Evolutionary conservation across 108 stramenopile genomes (phyloP).

Genomic region (Fistulifera solaris): DNA sequence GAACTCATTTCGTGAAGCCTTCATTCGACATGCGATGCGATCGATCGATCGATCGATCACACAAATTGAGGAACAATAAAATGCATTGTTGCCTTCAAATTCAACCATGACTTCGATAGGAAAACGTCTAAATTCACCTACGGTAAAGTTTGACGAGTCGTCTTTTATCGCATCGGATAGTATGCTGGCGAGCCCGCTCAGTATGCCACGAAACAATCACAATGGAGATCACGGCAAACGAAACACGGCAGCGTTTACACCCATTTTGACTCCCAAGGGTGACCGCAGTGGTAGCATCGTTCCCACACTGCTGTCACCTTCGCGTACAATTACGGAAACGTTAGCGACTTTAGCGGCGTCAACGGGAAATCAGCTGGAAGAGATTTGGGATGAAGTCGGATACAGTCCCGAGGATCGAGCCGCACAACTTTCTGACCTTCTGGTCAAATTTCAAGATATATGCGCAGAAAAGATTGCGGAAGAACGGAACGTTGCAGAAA

Average conservation of each 20-base stretch:
- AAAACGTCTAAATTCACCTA: neutral
- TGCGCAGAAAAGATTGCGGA: conserved; percentile 68
- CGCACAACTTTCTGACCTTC: conserved; percentile 58
- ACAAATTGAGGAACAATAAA: too few species aligned
- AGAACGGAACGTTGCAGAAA: conserved; percentile 62
- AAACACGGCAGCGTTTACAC: neutral
- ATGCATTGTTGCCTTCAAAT: too few species aligned
- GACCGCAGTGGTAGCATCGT: conserved; percentile 7
- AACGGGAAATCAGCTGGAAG: conserved; percentile 60
- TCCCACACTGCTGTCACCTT: conserved; percentile 27
- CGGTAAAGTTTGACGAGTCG: conserved; percentile 3
- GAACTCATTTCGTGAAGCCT: too few species aligned
- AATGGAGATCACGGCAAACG: too few species aligned
- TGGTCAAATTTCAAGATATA: conserved; percentile 39
- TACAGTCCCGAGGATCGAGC: conserved; percentile 72
- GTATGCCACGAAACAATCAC: too few species aligned
- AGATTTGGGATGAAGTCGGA: conserved; percentile 78
- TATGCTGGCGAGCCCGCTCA: too few species aligned
- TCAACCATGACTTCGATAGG: too few species aligned
- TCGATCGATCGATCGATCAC: too few species aligned
- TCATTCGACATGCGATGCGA: too few species aligned
- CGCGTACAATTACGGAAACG: conserved; percentile 45
- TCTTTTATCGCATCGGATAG: neutral
- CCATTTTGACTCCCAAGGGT: conserved; percentile 9
- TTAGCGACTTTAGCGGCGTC: conserved; percentile 39